Evolutionary conservation across 306 rosid genomes (phyloP), one percentile per base, ranked within the genome.

Genomic region (Ceratonia siliqua): DNA sequence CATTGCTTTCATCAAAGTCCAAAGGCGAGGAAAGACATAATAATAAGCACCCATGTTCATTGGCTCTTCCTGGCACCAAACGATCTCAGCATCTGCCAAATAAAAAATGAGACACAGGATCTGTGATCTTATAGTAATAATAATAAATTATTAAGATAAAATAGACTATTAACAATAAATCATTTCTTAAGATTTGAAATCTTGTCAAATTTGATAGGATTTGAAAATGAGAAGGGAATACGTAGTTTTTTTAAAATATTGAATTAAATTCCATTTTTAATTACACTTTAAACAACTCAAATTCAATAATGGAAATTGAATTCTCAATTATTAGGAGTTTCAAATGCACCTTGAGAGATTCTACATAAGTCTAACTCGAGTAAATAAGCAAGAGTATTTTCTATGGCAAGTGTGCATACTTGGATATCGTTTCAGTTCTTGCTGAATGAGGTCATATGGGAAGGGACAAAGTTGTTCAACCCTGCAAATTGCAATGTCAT

Each of bases 21-120:
- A 64, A 43, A 91, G 94, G 30, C 96, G 85, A n/a, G 95, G 93
- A 53, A 85, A 69, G 32, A 92, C 49, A 73, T 94, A 91, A 70
- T 30, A 75, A 82, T 84, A 91, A 18, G 86, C 95, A 48, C 97
- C 97, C 98, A 91, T 94, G 87, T 91, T 91, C 96, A 94, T 84
- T 36, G 97, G 91, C 80, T 91, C 97, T 77, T 91, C 96, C 79
- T 94, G 98, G 80, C 95, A 90, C 97, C 96, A 94, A 14, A 90
- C 97, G 50, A 90, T 20, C 86, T 94, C 98, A 1, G 97, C 96
- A 87, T 94, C 98, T 94, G 64, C 54, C 66, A 35, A 7, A 53
- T 53, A 5, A 27, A 10, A 32, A 85, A 80, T 35, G 70, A 35
- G 66, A 54, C 36, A 73, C 1, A 38, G 30, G 62, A 46, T 46